A percentile compares a stretch with the other conserved stretches of the same genome.
Evolutionary conservation across 2,329 filamentous ascomycete genomes (phyloP).

Genomic region (Penicillium crustosum): DNA sequence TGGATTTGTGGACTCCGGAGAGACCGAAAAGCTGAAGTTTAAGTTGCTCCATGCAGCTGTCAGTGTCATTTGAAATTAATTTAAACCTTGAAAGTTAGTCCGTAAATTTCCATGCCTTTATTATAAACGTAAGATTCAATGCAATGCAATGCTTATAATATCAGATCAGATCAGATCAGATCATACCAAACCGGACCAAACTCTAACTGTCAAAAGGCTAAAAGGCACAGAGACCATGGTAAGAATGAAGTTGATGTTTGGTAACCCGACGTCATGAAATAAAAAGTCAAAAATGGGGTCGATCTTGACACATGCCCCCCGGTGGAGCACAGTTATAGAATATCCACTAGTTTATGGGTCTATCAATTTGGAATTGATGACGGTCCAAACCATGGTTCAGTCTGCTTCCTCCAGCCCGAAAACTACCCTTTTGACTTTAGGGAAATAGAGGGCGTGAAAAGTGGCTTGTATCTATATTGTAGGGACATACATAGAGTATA

Average conservation of each 20-base stretch:
- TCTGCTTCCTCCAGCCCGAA: not conserved
- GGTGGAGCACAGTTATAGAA: not conserved
- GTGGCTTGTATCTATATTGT: not conserved
- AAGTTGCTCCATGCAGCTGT: constrained; percentile 1
- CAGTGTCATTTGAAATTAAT: not conserved
- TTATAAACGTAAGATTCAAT: not conserved
- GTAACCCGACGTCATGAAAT: constrained; percentile 14
- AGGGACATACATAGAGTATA: not conserved
- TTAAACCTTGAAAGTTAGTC: not conserved
- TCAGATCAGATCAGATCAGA: not conserved
- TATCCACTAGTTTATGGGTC: constrained; percentile 17
- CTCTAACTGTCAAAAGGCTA: constrained; percentile 17
- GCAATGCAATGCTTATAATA: not conserved
- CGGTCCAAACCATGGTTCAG: not conserved
- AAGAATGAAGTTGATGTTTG: not conserved
- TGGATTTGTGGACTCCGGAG: not conserved
- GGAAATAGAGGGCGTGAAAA: not conserved
- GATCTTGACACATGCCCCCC: constrained; percentile 5
- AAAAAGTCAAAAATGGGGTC: constrained; percentile 7
- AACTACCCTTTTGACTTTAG: not conserved
- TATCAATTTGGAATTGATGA: constrained; percentile 1
- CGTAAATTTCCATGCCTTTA: not conserved
- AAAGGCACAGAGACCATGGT: not conserved
- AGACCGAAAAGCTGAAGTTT: not conserved
- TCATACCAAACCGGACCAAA: constrained; percentile 8